These are phyloP conservation scores for Malus hybrid DNA, from an alignment of 331 rosid genomes.

Conservation along the genomic window DNA sequence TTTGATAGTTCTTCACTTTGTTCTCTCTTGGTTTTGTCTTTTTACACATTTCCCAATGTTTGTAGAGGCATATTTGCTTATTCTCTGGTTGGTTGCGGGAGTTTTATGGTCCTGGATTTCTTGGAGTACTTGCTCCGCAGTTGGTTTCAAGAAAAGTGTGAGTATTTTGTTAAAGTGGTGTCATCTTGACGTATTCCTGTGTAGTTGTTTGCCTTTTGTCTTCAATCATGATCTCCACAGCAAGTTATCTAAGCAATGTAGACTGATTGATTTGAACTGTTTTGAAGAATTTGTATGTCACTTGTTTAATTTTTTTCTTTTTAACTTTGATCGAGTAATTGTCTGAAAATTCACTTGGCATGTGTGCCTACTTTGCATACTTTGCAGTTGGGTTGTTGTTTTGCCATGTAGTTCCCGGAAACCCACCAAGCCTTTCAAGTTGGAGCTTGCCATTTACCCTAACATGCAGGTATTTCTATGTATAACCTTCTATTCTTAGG, in stretches of 20 bases:
- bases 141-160: constrained; percentile 81
- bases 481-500: constrained; percentile 2
- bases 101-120: constrained; percentile 84
- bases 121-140: constrained; percentile 76
- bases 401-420: constrained; percentile 72
- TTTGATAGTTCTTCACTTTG: background rate
- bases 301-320: background rate
- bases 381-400: constrained; percentile 88
- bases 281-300: background rate
- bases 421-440: constrained; percentile 64
- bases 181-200: constrained; percentile 15
- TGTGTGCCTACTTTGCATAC: constrained; percentile 17
- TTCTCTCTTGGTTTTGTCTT: constrained; percentile 1
- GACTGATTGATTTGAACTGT: constrained; percentile 14
- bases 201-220: background rate
- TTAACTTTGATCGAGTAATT: background rate
- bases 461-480: constrained; percentile 58
- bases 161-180: constrained; percentile 23
- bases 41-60: constrained; percentile 3
- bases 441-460: constrained; percentile 93
- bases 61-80: constrained; percentile 77
- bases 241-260: constrained; percentile 6
- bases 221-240: background rate
- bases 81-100: constrained; percentile 98
- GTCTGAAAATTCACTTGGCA: background rate